Conservation (phyloP, 306 rosid genomes). For the Prunus mongolica region DNA sequence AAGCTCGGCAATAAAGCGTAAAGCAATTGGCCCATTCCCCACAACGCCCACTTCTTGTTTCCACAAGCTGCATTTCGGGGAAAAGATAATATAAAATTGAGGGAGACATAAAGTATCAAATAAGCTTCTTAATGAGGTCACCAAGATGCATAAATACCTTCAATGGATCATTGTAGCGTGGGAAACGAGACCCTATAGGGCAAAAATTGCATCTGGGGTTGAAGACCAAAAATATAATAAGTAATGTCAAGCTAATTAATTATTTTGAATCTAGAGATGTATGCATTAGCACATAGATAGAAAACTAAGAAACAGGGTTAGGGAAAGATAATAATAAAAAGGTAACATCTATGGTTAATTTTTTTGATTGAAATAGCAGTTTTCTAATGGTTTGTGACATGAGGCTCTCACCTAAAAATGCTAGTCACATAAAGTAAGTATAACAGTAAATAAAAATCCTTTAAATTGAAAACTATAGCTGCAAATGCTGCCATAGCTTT, state of each 20-base stretch:
- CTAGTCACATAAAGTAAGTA: not conserved
- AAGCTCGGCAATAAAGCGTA: conserved; percentile 85
- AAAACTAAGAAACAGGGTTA: not conserved
- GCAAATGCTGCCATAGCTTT: not conserved
- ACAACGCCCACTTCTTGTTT: conserved; percentile 92
- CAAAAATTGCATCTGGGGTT: conserved; percentile 60
- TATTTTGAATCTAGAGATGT: not conserved
- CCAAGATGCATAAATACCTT: conserved; percentile 54
- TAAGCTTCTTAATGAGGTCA: not conserved
- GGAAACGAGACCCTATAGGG: conserved; percentile 59
- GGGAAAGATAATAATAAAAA: not conserved
- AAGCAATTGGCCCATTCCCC: conserved; percentile 99
- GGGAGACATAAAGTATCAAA: conserved; percentile 1
- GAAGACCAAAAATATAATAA: not conserved
- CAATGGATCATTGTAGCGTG: conserved; percentile 82
- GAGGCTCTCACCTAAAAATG: not conserved
- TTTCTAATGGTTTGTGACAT: not conserved
- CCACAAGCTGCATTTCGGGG: conserved; percentile 63
- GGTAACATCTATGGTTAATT: no score
- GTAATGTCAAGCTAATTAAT: not conserved
- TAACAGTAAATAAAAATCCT: not conserved
- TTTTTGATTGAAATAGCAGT: not conserved
- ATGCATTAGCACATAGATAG: no score
- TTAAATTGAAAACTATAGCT: not conserved
- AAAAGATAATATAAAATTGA: conserved; percentile 7